These are phyloP conservation scores for Magnaporthiopsis incrustans DNA, from an alignment of 2,329 filamentous ascomycete genomes.

Conservation along the genomic window DNA sequence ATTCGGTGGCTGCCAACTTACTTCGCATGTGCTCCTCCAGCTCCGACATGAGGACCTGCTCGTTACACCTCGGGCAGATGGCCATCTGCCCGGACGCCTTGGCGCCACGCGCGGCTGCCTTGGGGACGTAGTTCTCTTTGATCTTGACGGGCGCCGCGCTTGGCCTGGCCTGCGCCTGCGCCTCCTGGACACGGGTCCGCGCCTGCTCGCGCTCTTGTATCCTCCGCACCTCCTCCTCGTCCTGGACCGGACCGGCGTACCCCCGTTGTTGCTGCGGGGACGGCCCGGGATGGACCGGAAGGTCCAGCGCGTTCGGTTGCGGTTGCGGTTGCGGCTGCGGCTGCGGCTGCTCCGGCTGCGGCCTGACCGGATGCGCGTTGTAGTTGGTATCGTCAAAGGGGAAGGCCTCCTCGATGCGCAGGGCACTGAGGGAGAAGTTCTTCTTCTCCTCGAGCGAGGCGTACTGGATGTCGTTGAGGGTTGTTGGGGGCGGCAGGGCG, in stretches of 20 bases:
- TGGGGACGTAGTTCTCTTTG: constrained; percentile 84
- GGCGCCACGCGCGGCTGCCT: constrained; percentile 56
- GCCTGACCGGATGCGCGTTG: constrained; percentile 35
- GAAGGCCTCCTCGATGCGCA: constrained; percentile 92
- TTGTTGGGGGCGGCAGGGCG: constrained; percentile 81
- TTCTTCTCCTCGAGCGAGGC: constrained; percentile 94
- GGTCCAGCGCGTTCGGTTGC: constrained; percentile 27
- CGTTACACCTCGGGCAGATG: constrained; percentile 87
- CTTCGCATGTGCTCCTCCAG: constrained; percentile 88
- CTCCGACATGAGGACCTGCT: constrained; percentile 80
- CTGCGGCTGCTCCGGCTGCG: constrained; percentile 23
- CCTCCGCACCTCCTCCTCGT: constrained; percentile 55
- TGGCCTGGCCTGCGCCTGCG: constrained; percentile 68
- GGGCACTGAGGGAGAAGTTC: constrained; percentile 73
- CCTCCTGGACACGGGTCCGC: constrained; percentile 60
- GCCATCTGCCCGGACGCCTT: constrained; percentile 59
- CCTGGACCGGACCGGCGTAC: constrained; percentile 21
- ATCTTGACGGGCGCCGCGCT: constrained; percentile 73
- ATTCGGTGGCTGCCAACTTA: constrained; percentile 27
- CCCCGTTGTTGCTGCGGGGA: constrained; percentile 20
- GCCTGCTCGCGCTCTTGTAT: constrained; percentile 57
- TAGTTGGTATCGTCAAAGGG: constrained; percentile 64
- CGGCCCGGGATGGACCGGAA: constrained; percentile 36
- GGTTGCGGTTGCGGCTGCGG: constrained; percentile 23
- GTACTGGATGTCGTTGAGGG: constrained; percentile 84